These are phyloP conservation scores for Acer campestre DNA, from an alignment of 345 rosid genomes.

Conservation along the genomic window DNA sequence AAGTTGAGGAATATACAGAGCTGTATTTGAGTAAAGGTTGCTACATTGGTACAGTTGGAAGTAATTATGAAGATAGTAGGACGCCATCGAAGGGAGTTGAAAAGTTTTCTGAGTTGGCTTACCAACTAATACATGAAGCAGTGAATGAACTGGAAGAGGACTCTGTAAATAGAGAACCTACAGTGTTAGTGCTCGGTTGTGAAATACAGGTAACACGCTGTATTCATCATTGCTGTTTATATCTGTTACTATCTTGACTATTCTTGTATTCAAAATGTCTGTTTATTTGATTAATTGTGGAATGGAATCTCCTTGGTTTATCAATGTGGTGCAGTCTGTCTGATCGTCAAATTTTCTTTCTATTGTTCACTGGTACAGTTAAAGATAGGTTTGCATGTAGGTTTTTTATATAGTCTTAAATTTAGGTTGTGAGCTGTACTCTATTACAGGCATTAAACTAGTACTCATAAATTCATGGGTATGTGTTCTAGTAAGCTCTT, in stretches of 20 bases:
- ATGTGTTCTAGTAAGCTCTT: neutral
- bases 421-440: neutral
- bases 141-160: constrained; percentile 54
- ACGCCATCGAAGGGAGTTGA: constrained; percentile 32
- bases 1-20: constrained; percentile 49
- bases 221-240: neutral
- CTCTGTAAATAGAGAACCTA: constrained; percentile 54
- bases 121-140: constrained; percentile 62
- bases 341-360: neutral
- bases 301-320: neutral
- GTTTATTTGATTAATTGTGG: neutral
- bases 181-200: constrained; percentile 69
- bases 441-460: neutral
- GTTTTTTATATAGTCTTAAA: neutral
- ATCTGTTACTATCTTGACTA: neutral
- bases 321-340: constrained; percentile 4
- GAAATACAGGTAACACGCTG: constrained; percentile 71
- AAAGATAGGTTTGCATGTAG: neutral
- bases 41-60: constrained; percentile 47
- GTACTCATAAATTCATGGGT: neutral
- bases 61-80: constrained; percentile 39
- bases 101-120: constrained; percentile 48
- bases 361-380: neutral
- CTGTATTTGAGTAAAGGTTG: constrained; percentile 58
- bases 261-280: neutral